Evolutionary conservation across 2,329 filamentous ascomycete species (phyloP), one percentile per base, ranked within the genome.

Genomic region (Didymellaceae sp.): DNA sequence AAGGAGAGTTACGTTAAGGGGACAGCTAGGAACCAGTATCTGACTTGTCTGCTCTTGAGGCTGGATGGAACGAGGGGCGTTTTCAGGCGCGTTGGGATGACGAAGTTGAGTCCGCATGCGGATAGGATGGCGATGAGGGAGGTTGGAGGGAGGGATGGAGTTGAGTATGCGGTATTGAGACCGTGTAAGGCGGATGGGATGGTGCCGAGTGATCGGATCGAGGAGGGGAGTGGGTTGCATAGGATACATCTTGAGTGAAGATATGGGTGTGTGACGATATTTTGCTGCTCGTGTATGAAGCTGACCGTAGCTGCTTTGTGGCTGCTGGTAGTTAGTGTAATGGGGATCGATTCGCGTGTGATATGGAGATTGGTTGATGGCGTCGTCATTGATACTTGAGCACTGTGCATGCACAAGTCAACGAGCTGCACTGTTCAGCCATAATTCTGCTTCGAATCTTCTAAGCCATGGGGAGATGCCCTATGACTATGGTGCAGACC

Each of bases 21-120:
- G 11, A 28, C 32, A 14, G n/a, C 24, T 3, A 21, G 16, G 16
- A 33, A 16, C 8, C 7, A 33, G n/a, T 31, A 46, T 20, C 14
- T 46, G 16, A 5, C 14, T 3, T 46, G 44, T 16, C 28, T 46
- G 2, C n/a, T 46, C 1, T 4, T 46, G 14, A 34, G 11, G 2
- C 21, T 21, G 5, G 16, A 8, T 6, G 10, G 11, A 3, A 21
- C 39, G 13, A 14, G 1, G 3, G 44, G 34, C 14, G 16, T 16
- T 4, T 47, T 47, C 30, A 26, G 9, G 13, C 44, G 35, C 9
- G 41, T 47, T 4, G 44, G 44, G 1, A 18, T 47, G 0, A 47
- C 44, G 6, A 41, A 34, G 14, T 16, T 47, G 21, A 47, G 35
- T 11, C 35, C 28, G 3, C 16, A 3, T 6, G 16, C 11, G 22